Base-by-base conservation (phyloP, 2,329 filamentous ascomycete species). In the Botryotinia convoluta region DNA sequence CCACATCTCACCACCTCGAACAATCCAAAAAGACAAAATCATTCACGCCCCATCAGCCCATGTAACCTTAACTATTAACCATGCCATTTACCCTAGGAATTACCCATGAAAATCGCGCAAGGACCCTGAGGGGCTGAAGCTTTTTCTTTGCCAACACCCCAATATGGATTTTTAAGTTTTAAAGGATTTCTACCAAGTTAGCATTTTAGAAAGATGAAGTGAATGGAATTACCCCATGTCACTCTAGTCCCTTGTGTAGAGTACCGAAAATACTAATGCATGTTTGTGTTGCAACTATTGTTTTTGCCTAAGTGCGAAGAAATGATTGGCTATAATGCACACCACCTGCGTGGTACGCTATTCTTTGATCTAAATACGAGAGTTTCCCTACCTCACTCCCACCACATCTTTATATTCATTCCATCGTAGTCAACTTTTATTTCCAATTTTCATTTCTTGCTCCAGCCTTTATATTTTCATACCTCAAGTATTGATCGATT, bases 61-160 rank as follows among this genome's bases (percentile, higher is more conserved):
- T 65, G 20, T 48, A 67, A 67, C 45, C 45, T 51, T 51, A 67
- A 37, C 22, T 45, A 37, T 37, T 51, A n/a, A 65, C 63, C 44
- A 44, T 51, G 14, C 16, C 37, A 54, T 29, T 39, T 39, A 51
- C 44, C 44, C 44, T 51, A 10, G 32, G 4, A 51, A 9, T 10
- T 12, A 68, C 35, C 44, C 35, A 57, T 59, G 35, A 32, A 57
- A 69, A 57, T 69, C 48, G 37, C 65, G 65, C 65, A 69, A 57
- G n/a, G 35, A 26, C 35, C 65, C n/a, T 42, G n/a, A 57, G 54
- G 18, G 65, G 65, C 65, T 69, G n/a, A 69, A 69, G 65, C 65
- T 44, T 42, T 22, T 29, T 22, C 44, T 39, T 20, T 29, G 18
- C 45, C 20, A 48, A 48, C 26, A 37, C 29, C 62, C 44, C 32